Conservation (phyloP, 2,329 filamentous ascomycete genomes). For the Eurotiales sp. region DNA sequence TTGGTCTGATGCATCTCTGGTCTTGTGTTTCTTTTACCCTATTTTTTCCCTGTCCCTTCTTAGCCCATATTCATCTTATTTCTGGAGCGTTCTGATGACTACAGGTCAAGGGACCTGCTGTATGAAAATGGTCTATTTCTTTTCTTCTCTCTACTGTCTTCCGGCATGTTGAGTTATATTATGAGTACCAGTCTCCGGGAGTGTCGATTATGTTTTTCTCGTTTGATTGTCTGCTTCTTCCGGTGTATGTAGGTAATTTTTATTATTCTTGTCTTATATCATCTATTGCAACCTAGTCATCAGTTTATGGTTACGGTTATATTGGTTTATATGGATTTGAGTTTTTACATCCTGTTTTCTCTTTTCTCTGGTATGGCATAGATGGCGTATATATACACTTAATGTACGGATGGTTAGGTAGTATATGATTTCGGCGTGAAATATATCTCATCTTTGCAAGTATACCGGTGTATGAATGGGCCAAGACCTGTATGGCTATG, state of each 20-base stretch:
- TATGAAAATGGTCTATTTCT: constrained; percentile 11
- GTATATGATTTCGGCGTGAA: too few species aligned
- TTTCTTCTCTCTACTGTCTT: constrained; percentile 17
- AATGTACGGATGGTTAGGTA: too few species aligned
- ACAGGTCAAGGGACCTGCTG: constrained; percentile 8
- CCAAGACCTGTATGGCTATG: too few species aligned
- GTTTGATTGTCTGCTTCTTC: not conserved
- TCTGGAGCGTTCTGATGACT: constrained; percentile 15
- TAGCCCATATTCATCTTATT: not conserved
- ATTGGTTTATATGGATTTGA: too few species aligned
- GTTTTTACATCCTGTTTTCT: too few species aligned
- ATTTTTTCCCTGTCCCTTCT: not conserved
- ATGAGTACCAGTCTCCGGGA: too few species aligned
- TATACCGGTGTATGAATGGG: too few species aligned
- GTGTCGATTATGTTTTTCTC: too few species aligned
- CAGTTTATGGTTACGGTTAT: not conserved
- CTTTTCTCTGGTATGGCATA: too few species aligned
- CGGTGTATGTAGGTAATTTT: not conserved
- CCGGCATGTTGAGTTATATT: too few species aligned
- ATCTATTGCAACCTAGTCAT: not conserved
- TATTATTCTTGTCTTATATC: not conserved
- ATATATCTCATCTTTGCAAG: too few species aligned
- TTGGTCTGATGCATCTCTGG: constrained; percentile 24
- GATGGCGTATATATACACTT: too few species aligned
- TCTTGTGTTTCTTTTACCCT: constrained; percentile 15